phyloP scores from a whole-genome alignment of 2,329 filamentous ascomycete species.

The Epichloe sp. region DNA sequence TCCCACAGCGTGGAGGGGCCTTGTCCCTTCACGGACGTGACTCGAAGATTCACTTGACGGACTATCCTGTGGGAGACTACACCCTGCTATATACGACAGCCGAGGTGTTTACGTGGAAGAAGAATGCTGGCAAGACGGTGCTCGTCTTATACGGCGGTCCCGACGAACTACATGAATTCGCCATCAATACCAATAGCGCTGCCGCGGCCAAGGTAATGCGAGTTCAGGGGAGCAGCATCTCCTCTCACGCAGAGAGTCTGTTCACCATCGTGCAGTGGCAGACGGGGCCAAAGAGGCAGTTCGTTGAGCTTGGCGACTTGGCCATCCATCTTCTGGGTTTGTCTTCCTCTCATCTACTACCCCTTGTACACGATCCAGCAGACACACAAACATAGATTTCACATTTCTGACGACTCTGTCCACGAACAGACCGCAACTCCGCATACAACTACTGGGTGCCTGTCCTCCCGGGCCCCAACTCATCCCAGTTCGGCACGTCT shows the following conservation, averaged over 20 bases:
- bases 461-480: conserved; percentile 29
- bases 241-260: conserved; percentile 9
- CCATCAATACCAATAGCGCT: conserved; percentile 25
- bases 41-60: conserved; percentile 53
- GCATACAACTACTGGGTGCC: conserved; percentile 60
- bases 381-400: not conserved
- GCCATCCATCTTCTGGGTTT: conserved; percentile 26
- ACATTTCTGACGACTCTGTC: conserved; percentile 1
- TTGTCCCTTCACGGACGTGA: conserved; percentile 50
- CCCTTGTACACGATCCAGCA: no score
- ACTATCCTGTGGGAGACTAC: conserved; percentile 49
- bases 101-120: conserved; percentile 59
- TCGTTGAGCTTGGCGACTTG: conserved; percentile 24
- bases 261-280: conserved; percentile 20
- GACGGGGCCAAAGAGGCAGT: conserved; percentile 15
- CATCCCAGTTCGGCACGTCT: conserved; percentile 20
- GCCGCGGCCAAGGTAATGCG: conserved; percentile 6
- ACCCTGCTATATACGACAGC: conserved; percentile 54
- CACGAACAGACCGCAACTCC: conserved; percentile 40
- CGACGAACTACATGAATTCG: conserved; percentile 50
- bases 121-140: conserved; percentile 43
- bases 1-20: conserved; percentile 45
- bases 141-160: conserved; percentile 51
- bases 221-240: conserved; percentile 17
- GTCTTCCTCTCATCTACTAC: not conserved